Conservation (phyloP, 164 flowering plant species). For the Chloranthus sessilifolius region DNA sequence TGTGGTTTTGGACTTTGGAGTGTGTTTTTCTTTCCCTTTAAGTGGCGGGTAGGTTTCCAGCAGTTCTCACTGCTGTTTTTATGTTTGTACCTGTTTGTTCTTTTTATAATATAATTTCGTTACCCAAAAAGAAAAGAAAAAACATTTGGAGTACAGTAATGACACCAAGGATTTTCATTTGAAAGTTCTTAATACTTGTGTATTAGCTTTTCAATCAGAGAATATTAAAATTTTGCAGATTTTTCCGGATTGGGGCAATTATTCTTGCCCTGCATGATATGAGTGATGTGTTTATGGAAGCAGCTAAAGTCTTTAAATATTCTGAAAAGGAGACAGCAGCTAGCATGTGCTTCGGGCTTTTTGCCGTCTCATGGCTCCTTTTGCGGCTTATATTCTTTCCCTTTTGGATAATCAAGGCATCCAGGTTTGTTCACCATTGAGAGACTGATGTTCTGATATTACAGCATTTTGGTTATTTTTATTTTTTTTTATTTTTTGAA, state of each 20-base stretch:
- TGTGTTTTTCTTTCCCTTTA: too few species aligned
- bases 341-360: conserved; percentile 65
- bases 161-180: too few species aligned
- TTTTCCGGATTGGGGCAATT: conserved; percentile 76
- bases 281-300: conserved; percentile 88
- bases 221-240: conserved; percentile 50
- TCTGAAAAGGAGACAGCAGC: conserved; percentile 77
- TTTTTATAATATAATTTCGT: too few species aligned
- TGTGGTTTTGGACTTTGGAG: too few species aligned
- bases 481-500: not conserved
- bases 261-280: conserved; percentile 84
- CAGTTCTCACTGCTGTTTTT: too few species aligned
- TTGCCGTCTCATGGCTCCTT: conserved; percentile 79
- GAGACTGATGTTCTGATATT: conserved; percentile 1
- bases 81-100: too few species aligned
- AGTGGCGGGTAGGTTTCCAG: too few species aligned
- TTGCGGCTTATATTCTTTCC: conserved; percentile 79
- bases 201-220: too few species aligned
- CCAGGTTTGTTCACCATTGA: conserved; percentile 47
- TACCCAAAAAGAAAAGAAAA: too few species aligned
- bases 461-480: not conserved
- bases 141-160: too few species aligned
- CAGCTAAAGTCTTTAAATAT: conserved; percentile 81
- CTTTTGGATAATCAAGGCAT: conserved; percentile 61
- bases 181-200: too few species aligned